Conservation (phyloP, 768 basidiomycete species). For the Chalciporus chontae region DNA sequence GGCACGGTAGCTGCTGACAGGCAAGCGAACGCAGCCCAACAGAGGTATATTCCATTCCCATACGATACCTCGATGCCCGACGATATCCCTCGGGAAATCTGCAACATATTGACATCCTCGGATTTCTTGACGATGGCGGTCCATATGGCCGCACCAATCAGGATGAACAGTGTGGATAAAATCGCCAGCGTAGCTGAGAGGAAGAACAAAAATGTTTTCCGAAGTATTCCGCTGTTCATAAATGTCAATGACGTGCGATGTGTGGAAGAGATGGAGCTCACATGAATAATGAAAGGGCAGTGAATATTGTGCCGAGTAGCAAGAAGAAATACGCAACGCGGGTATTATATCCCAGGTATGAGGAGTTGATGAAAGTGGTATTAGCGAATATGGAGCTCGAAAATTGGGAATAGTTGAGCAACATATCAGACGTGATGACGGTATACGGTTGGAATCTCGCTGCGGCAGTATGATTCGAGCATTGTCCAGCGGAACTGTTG, state of each 20-base stretch:
- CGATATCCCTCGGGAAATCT: constrained; percentile 39
- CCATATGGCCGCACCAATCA: constrained; percentile 75
- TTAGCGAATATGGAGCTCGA: constrained; percentile 50
- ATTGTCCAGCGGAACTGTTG: constrained; percentile 54
- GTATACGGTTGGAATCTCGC: constrained; percentile 62
- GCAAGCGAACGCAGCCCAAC: constrained; percentile 74
- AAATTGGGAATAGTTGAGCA: constrained; percentile 53
- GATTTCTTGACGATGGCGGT: constrained; percentile 68
- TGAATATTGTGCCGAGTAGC: constrained; percentile 65
- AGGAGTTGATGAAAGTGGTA: constrained; percentile 56
- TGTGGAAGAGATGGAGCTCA: constrained; percentile 35
- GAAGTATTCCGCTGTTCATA: constrained; percentile 56
- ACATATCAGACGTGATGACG: constrained; percentile 65
- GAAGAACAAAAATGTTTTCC: constrained; percentile 63
- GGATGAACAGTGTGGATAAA: constrained; percentile 55
- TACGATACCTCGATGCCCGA: constrained; percentile 63
- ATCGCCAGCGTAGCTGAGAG: constrained; percentile 61
- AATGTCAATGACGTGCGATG: constrained; percentile 2
- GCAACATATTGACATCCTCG: constrained; percentile 52
- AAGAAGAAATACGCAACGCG: constrained; percentile 74
- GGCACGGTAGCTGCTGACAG: constrained; percentile 64
- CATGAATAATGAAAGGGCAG: constrained; percentile 64
- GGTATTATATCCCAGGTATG: constrained; percentile 59
- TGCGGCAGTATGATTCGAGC: constrained; percentile 59
- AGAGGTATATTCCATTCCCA: constrained; percentile 60